Conservation (phyloP, 495 filamentous ascomycete species). For the Xylaria castorea region DNA sequence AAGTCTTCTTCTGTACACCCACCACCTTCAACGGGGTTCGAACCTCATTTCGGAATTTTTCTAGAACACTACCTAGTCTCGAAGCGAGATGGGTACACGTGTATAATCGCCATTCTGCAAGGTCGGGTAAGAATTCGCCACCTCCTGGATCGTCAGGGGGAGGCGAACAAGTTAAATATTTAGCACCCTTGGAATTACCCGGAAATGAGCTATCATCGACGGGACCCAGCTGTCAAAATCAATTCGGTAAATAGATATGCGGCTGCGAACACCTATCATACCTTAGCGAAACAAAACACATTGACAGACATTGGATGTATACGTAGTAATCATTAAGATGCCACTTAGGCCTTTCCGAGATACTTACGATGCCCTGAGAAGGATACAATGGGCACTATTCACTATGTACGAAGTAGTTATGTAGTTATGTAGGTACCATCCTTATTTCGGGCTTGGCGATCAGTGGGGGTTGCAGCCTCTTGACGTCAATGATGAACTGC, state of each 20-base stretch:
- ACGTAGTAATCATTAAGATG: background rate
- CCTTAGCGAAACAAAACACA: background rate
- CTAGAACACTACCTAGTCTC: slow-evolving; percentile 16
- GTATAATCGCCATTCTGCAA: background rate
- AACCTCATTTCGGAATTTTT: slow-evolving; percentile 23
- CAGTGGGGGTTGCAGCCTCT: background rate
- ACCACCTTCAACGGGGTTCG: background rate
- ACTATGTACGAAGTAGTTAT: too few relatives aligned
- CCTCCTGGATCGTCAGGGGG: slow-evolving; percentile 46
- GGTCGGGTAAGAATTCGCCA: slow-evolving; percentile 31
- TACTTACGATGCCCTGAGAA: background rate
- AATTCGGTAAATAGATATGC: background rate
- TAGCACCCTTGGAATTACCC: background rate
- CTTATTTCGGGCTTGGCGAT: background rate
- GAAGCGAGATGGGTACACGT: slow-evolving; percentile 17
- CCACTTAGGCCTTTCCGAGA: background rate
- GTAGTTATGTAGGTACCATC: background rate
- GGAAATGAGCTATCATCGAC: background rate
- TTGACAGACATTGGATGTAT: background rate
- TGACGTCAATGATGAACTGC: slow-evolving; percentile 23
- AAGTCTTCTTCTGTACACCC: background rate
- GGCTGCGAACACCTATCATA: background rate
- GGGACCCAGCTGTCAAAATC: background rate
- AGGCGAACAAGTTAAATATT: slow-evolving; percentile 33
- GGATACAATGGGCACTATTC: background rate